These are phyloP conservation scores for Heterobasidion irregulare DNA, from an alignment of 1,284 basidiomycete genomes.

Conservation along the genomic window DNA sequence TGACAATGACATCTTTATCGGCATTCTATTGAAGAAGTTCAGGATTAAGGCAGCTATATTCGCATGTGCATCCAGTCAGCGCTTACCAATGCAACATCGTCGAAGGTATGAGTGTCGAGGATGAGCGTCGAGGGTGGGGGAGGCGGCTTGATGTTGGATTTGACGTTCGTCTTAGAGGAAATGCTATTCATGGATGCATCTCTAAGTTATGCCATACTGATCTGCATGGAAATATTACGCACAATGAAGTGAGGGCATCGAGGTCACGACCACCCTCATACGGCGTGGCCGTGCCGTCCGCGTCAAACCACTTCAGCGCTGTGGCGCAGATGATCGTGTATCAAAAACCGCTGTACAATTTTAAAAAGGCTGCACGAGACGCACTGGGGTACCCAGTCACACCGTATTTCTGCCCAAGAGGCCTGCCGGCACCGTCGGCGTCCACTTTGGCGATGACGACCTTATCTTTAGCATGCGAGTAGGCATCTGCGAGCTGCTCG, in stretches of 20 bases:
- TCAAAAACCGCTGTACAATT: neutral
- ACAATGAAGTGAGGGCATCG: constrained; percentile 72
- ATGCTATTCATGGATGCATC: constrained; percentile 38
- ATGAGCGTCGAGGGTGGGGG: constrained; percentile 68
- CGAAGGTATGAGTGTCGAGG: constrained; percentile 68
- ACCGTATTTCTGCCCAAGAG: constrained; percentile 65
- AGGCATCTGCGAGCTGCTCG: constrained; percentile 87
- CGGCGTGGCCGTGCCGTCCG: constrained; percentile 48
- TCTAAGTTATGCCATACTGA: constrained; percentile 2
- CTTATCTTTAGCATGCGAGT: constrained; percentile 67
- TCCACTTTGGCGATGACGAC: constrained; percentile 91
- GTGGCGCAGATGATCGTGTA: neutral
- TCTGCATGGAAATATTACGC: constrained; percentile 19
- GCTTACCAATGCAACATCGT: constrained; percentile 63
- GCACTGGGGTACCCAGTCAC: constrained; percentile 85
- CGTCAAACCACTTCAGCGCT: constrained; percentile 91
- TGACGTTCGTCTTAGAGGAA: constrained; percentile 67
- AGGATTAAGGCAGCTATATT: neutral
- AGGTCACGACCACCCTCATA: constrained; percentile 82
- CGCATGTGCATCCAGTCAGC: neutral
- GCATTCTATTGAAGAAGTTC: constrained; percentile 38
- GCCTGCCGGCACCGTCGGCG: constrained; percentile 79
- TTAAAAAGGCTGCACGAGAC: constrained; percentile 14
- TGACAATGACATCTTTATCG: constrained; percentile 80
- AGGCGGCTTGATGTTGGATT: constrained; percentile 80